Conservation (phyloP, 345 rosid species). For the Populus ilicifolia region DNA sequence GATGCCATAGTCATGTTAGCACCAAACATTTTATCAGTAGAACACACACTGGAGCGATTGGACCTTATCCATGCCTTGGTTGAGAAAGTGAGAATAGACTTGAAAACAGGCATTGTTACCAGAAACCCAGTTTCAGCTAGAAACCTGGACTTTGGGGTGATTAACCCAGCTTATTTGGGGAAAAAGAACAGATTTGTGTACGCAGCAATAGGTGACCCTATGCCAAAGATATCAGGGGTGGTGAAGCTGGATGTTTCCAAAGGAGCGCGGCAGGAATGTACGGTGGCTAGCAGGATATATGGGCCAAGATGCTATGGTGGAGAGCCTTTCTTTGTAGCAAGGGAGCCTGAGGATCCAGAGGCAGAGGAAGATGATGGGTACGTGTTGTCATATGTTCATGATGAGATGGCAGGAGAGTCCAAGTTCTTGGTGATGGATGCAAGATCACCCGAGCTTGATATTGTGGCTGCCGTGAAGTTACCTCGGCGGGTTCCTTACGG, state of each 20-base stretch:
- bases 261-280: slow-evolving; percentile 35
- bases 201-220: slow-evolving; percentile 51
- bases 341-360: slow-evolving; percentile 35
- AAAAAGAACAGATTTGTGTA: slow-evolving; percentile 43
- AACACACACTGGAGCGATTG: slow-evolving; percentile 52
- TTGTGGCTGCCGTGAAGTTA: slow-evolving; percentile 52
- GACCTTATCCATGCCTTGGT: slow-evolving; percentile 44
- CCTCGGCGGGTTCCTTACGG: slow-evolving; percentile 56
- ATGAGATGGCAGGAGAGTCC: slow-evolving; percentile 47
- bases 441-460: slow-evolving; percentile 42
- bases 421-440: slow-evolving; percentile 62
- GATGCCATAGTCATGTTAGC: slow-evolving; percentile 31
- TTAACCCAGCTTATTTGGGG: slow-evolving; percentile 35
- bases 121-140: slow-evolving; percentile 45
- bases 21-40: slow-evolving; percentile 51
- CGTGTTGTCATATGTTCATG: slow-evolving; percentile 44
- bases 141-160: slow-evolving; percentile 51
- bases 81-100: too few relatives aligned
- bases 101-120: slow-evolving; percentile 32
- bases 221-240: slow-evolving; percentile 52
- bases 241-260: slow-evolving; percentile 46
- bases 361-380: slow-evolving; percentile 61
- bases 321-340: slow-evolving; percentile 58
- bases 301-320: slow-evolving; percentile 53
- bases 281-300: slow-evolving; percentile 38